Percentiles rank a stretch among this genome's conserved stretches.
phyloP scores from a whole-genome alignment of 768 basidiomycete genomes.

The Lentinus tigrinus region DNA sequence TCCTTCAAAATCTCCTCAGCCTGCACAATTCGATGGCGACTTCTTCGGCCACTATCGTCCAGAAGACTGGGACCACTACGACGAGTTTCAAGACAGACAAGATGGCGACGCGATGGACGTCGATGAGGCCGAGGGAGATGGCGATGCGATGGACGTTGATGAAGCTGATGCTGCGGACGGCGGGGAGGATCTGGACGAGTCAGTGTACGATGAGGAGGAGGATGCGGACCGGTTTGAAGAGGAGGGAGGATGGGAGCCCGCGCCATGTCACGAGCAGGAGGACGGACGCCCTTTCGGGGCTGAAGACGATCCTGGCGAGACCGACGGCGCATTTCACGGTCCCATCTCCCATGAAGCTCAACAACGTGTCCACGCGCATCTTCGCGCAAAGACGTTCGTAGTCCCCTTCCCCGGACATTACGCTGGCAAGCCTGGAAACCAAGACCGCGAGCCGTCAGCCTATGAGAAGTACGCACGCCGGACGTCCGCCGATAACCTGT shows the following conservation, averaged over 20 bases:
- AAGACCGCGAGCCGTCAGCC: too few relatives aligned
- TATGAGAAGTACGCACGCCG: not conserved
- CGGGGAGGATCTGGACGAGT: not conserved
- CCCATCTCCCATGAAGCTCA: too few relatives aligned
- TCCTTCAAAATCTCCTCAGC: too few relatives aligned
- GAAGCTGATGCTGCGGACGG: too few relatives aligned
- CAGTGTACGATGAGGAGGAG: not conserved
- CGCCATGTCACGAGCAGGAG: not conserved
- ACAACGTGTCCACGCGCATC: not conserved
- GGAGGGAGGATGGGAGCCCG: not conserved
- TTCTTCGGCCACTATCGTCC: slow-evolving; percentile 9
- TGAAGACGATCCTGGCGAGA: not conserved
- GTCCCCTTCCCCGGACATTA: not conserved
- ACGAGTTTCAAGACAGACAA: not conserved
- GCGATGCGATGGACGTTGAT: too few relatives aligned
- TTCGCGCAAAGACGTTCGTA: not conserved
- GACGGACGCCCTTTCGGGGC: too few relatives aligned
- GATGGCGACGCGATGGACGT: not conserved
- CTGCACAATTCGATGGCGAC: slow-evolving; percentile 7
- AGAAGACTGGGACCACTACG: not conserved
- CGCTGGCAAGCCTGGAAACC: not conserved
- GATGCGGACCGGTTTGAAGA: not conserved
- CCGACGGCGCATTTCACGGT: not conserved
- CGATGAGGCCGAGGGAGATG: not conserved
- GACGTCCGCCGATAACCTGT: not conserved